Base-by-base conservation (phyloP, 805 yeast species). In the Spathaspora passalidarum region DNA sequence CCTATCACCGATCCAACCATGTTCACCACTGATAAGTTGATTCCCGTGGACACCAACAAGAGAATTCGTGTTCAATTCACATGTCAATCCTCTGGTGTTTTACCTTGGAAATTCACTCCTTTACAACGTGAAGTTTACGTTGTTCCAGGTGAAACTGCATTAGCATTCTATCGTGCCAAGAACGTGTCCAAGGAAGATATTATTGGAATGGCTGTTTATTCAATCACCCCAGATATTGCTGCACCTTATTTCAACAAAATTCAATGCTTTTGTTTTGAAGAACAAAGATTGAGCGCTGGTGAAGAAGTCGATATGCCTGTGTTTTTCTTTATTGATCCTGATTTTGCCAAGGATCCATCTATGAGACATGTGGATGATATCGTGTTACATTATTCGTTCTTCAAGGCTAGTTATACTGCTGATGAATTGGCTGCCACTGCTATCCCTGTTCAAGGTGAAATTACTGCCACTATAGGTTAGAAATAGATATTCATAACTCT, bases 251-350 rank as follows among this genome's bases (percentile, higher is more conserved):
- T 94, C 72, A 89, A 89, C 71, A 94, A 94, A 67, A 94, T 94
- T 59, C 99, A 94, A 65, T 94, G 99, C 66, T 94, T 94, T 69
- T 94, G 99, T 62, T 94, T 94, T 60, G 99, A 94, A 70, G 99
- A 94, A 63, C 99, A 94, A 66, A 80, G 88, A 65, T 73, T 94
- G 52, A 78, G 82, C 45, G 96, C 97, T 2, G 97, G 97, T 7
- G 99, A 94, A 67, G 97, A 94, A 62, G 96, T 94, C 14, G 99
- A 94, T 62, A 94, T 94, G 99, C 99, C 99, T 0, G 88, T 94
- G 7, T 94, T 94, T 69, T 94, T 91, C 78, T 91, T 91, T 65
- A 88, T 91, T 38, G 98, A 91, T 62, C 98, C 98, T 0, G 98
- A 91, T 54, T 92, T 86, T 65, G 94, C 94, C 38, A 81, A 83